Evolutionary conservation across 306 rosid genomes (phyloP).

Genomic region (Nissolia schottii): DNA sequence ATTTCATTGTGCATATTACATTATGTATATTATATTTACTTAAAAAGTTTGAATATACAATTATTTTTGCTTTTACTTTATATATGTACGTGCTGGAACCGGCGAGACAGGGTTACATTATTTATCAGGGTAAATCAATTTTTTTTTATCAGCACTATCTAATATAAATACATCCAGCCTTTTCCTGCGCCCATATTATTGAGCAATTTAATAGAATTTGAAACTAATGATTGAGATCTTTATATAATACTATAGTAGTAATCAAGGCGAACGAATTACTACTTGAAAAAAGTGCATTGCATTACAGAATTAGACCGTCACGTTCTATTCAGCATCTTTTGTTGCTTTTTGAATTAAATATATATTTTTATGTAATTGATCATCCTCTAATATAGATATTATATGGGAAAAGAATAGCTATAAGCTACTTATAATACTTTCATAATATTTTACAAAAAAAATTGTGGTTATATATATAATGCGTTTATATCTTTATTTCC

Average conservation of each 20-base stretch:
- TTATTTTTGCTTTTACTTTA: not conserved
- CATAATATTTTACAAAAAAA: not conserved
- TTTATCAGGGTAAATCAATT: not conserved
- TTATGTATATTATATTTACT: not conserved
- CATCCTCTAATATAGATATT: not conserved
- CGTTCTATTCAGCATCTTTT: slow-evolving; percentile 26
- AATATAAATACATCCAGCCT: not conserved
- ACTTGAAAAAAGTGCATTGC: slow-evolving; percentile 25
- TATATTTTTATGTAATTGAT: not conserved
- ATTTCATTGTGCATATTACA: not conserved
- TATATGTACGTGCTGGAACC: not conserved
- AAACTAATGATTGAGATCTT: slow-evolving; percentile 30
- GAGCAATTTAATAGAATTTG: not conserved
- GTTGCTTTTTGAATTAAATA: not conserved
- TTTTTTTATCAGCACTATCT: not conserved
- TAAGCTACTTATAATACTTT: not conserved
- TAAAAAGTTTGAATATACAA: not conserved
- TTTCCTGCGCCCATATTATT: not conserved
- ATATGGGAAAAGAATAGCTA: not conserved
- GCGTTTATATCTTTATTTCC: not conserved
- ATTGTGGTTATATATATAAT: not conserved
- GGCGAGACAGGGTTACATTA: not conserved
- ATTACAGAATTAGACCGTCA: slow-evolving; percentile 22
- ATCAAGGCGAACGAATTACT: not conserved
- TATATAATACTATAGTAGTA: not conserved